Percentiles rank a stretch among this genome's conserved stretches.
Evolutionary conservation across 441 rosid species (phyloP).

Genomic region (Gossypium lobatum): DNA sequence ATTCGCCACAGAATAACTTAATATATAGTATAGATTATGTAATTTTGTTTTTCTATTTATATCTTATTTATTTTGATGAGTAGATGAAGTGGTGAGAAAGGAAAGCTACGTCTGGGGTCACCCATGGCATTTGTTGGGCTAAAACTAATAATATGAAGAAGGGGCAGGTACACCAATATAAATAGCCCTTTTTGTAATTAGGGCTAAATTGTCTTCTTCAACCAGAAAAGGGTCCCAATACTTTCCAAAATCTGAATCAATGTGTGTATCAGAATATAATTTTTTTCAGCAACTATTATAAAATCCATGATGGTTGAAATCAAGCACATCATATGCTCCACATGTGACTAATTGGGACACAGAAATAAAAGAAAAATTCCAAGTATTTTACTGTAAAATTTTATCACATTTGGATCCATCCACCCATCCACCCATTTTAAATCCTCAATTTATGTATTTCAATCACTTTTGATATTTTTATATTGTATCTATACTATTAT

Average conservation of each 20-base stretch:
- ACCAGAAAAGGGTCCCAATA: constrained; percentile 6
- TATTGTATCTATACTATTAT: too few relatives aligned
- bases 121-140: constrained; percentile 15
- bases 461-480: too few relatives aligned
- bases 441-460: too few relatives aligned
- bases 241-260: constrained; percentile 2
- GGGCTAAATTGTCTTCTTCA: constrained; percentile 16
- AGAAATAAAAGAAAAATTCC: neutral
- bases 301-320: constrained; percentile 5
- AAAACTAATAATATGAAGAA: neutral
- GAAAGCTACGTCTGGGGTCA: constrained; percentile 14
- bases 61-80: neutral
- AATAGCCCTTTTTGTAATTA: neutral
- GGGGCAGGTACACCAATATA: constrained; percentile 1
- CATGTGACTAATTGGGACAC: constrained; percentile 28
- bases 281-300: neutral
- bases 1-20: too few relatives aligned
- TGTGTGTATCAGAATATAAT: neutral
- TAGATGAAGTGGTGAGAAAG: neutral
- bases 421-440: neutral
- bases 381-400: too few relatives aligned
- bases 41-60: neutral
- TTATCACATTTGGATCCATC: constrained; percentile 2
- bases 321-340: constrained; percentile 23
- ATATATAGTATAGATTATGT: too few relatives aligned